Conservation (phyloP, 2,329 filamentous ascomycete genomes). For the Aspergillus pseudoviridinutans region DNA sequence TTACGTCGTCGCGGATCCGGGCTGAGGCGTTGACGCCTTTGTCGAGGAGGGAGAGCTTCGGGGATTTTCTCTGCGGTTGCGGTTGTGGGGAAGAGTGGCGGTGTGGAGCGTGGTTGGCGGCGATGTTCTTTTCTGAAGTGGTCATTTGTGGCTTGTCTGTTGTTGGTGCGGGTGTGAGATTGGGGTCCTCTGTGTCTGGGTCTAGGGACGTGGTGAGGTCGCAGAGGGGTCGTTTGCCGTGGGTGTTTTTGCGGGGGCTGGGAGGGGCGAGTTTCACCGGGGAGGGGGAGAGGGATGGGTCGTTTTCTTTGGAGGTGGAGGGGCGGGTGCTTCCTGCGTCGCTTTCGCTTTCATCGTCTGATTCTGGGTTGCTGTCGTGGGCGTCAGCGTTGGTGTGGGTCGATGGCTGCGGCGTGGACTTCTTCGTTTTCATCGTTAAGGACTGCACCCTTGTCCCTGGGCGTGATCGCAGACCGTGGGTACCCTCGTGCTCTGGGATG, state of each 20-base stretch:
- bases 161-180: slow-evolving; percentile 25
- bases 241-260: slow-evolving; percentile 33
- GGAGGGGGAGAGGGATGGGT: slow-evolving; percentile 39
- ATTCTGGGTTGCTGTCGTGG: slow-evolving; percentile 3
- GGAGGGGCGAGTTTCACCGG: slow-evolving; percentile 34
- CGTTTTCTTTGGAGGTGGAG: slow-evolving; percentile 47
- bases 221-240: slow-evolving; percentile 43
- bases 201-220: slow-evolving; percentile 37
- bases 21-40: slow-evolving; percentile 21
- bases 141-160: slow-evolving; percentile 23
- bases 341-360: slow-evolving; percentile 27
- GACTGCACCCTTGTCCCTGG: slow-evolving; percentile 16
- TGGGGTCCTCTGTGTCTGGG: slow-evolving; percentile 21
- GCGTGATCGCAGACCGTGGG: slow-evolving; percentile 9
- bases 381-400: slow-evolving; percentile 1
- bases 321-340: slow-evolving; percentile 20
- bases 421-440: slow-evolving; percentile 31
- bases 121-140: slow-evolving; percentile 40
- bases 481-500: slow-evolving; percentile 22
- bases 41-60: slow-evolving; percentile 27
- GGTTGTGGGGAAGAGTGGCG: slow-evolving; percentile 15
- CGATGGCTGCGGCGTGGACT: background rate
- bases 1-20: slow-evolving; percentile 20
- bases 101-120: slow-evolving; percentile 28
- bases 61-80: slow-evolving; percentile 29